Percentiles rank a stretch among this genome's conserved stretches.
Evolutionary conservation across 2,329 filamentous ascomycete genomes (phyloP).

Genomic region (Knufia petricola): DNA sequence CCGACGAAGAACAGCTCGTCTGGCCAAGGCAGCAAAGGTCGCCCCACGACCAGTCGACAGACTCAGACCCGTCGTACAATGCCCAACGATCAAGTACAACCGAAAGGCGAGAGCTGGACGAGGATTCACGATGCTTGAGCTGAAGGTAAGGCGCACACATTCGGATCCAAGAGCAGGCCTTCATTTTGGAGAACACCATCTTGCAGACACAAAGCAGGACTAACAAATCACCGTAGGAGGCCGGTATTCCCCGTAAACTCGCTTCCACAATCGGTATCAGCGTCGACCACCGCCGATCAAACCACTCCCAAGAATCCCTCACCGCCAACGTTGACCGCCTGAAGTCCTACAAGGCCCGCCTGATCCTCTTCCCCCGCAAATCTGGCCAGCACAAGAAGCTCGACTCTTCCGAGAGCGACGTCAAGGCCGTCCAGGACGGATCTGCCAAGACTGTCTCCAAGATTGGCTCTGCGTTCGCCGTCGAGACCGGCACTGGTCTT

Average conservation of each 20-base stretch:
- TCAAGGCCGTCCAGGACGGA: conserved; percentile 59
- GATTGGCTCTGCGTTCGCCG: conserved; percentile 57
- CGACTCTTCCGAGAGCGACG: conserved; percentile 74
- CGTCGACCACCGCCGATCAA: conserved; percentile 92
- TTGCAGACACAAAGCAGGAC: conserved; percentile 2
- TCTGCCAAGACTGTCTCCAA: conserved; percentile 42
- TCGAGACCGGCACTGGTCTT: conserved; percentile 51
- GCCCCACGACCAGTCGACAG: conserved; percentile 96
- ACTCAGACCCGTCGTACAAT: conserved; percentile 91
- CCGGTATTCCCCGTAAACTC: conserved; percentile 86
- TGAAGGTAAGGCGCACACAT: conserved; percentile 98
- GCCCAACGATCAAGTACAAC: conserved; percentile 99
- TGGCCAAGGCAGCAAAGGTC: conserved; percentile 87
- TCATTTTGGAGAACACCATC: too few species aligned
- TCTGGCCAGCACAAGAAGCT: conserved; percentile 87
- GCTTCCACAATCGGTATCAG: conserved; percentile 94
- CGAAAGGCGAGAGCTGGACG: conserved; percentile 90
- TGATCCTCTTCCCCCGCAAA: conserved; percentile 97
- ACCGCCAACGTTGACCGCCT: conserved; percentile 93
- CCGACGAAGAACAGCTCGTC: conserved; percentile 80
- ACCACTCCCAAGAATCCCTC: conserved; percentile 92
- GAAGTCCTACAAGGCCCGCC: conserved; percentile 90
- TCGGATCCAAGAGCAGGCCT: too few species aligned
- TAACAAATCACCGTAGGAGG: conserved; percentile 54
- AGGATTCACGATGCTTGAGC: conserved; percentile 93